Conservation (phyloP, 1,284 basidiomycete species). For the Ganoderma lingzhi region DNA sequence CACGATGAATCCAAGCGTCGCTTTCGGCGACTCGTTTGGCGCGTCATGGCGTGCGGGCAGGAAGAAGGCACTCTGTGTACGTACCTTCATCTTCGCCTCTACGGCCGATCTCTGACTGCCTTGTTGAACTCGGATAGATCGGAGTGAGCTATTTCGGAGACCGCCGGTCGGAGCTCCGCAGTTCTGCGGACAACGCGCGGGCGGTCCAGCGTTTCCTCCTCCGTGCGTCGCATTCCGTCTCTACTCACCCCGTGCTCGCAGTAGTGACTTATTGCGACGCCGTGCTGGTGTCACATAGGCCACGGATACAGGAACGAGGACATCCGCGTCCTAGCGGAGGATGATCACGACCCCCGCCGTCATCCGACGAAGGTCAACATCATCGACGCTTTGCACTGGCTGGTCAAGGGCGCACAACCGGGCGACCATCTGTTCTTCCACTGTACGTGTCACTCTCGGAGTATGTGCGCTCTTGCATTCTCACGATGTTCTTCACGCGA, state of each 20-base stretch:
- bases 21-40: background rate
- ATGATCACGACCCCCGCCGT: slow-evolving; percentile 61
- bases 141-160: slow-evolving; percentile 84
- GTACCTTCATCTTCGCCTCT: slow-evolving; percentile 35
- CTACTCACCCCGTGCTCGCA: slow-evolving; percentile 40
- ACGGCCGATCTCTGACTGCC: too few relatives aligned
- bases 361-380: slow-evolving; percentile 84
- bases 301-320: slow-evolving; percentile 70
- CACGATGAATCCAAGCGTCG: background rate
- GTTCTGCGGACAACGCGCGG: slow-evolving; percentile 86
- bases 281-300: slow-evolving; percentile 45
- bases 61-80: slow-evolving; percentile 77
- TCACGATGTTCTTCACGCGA: background rate
- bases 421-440: slow-evolving; percentile 92
- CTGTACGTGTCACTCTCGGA: slow-evolving; percentile 55
- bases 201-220: slow-evolving; percentile 77
- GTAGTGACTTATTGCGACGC: background rate
- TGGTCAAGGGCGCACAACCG: slow-evolving; percentile 76
- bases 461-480: background rate
- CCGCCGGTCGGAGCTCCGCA: slow-evolving; percentile 60
- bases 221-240: slow-evolving; percentile 50
- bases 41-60: slow-evolving; percentile 46
- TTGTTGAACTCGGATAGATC: slow-evolving; percentile 50
- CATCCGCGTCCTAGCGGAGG: slow-evolving; percentile 84
- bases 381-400: slow-evolving; percentile 84